Conservation (phyloP, 148 eudicot genomes). For the Rhododendron molle region DNA sequence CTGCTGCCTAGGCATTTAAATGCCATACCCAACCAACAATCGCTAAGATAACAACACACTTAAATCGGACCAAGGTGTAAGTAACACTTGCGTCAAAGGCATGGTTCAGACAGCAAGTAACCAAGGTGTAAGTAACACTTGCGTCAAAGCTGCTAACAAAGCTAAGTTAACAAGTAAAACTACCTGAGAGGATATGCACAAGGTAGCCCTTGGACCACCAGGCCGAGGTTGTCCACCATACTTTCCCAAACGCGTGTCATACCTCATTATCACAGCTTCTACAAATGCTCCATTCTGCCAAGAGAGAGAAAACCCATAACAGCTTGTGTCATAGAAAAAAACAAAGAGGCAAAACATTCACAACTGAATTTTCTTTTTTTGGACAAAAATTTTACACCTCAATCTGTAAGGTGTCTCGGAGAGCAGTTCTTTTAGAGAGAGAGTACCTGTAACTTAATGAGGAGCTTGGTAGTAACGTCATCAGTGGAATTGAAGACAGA, state of each 20-base stretch:
- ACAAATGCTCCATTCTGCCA: conserved; percentile 80
- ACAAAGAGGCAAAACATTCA: background rate
- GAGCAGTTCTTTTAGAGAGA: background rate
- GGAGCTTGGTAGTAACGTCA: conserved; percentile 83
- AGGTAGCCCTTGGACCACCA: conserved; percentile 82
- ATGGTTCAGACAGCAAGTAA: background rate
- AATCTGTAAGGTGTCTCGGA: background rate
- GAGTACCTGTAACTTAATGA: conserved; percentile 70
- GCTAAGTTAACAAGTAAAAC: background rate
- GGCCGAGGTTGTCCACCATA: conserved; percentile 79
- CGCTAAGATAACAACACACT: background rate
- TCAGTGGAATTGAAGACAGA: conserved; percentile 61
- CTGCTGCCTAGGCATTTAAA: background rate
- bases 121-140: background rate
- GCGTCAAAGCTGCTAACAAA: background rate
- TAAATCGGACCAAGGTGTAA: background rate
- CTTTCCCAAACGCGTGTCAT: conserved; percentile 80
- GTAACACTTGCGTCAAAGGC: background rate
- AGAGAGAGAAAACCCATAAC: background rate
- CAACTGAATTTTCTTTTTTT: background rate
- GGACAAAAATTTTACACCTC: background rate
- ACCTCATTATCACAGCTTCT: conserved; percentile 95
- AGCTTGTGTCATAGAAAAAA: background rate
- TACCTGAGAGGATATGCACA: conserved; percentile 98
- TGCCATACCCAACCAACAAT: background rate